Evolutionary conservation across 495 filamentous ascomycete species (phyloP), one percentile per base, ranked within the genome.

Genomic region (Podospora comata): DNA sequence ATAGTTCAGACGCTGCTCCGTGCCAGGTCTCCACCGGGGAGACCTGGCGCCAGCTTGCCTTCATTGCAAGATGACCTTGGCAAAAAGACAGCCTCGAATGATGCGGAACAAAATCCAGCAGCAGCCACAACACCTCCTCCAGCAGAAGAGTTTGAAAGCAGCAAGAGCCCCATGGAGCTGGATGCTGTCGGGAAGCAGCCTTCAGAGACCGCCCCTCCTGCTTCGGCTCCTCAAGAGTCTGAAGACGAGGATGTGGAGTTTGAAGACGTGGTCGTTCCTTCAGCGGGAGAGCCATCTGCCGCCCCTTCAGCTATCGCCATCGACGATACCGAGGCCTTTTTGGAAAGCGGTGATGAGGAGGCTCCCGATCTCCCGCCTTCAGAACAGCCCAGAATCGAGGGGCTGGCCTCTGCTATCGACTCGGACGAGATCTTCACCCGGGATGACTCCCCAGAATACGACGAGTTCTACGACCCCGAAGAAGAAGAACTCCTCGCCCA

Each of bases 401-500:
- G 30, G 3, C n/a, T 63, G 3, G 16, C 59, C 5, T 11, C 30
- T 15, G 34, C 27, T 20, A 18, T 13, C 11, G 0, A 32, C n/a
- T 19, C 16, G 4, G 60, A 62, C 23, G 30, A 39, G 18, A 5
- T 63, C 32, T 70, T 72, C 55, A 65, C 60, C 1, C 68, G 74
- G 0, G 70, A 74, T 13, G 76, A 80, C 28, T 73, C 78, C 34
- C 78, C 74, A 20, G 82, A 83, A 13, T 78, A 79, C 59, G 79
- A 83, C 28, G 80, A 78, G 6, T 92, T 90, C 72, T 92, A 89
- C 30, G 94, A 98, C 70, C 90, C 93, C 0, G 94, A 97, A 79
- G 94, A 98, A 68, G 92, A 93, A 77, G 93, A 95, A 62, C 83
- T 98, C 5, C 81, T 98, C 55, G 85, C 85, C 27, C 92, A 94